A percentile compares a stretch with the other conserved stretches of the same genome.
These are phyloP conservation scores for Fusarium chlamydosporum DNA, from an alignment of 2,329 filamentous ascomycete genomes.

Conservation along the genomic window DNA sequence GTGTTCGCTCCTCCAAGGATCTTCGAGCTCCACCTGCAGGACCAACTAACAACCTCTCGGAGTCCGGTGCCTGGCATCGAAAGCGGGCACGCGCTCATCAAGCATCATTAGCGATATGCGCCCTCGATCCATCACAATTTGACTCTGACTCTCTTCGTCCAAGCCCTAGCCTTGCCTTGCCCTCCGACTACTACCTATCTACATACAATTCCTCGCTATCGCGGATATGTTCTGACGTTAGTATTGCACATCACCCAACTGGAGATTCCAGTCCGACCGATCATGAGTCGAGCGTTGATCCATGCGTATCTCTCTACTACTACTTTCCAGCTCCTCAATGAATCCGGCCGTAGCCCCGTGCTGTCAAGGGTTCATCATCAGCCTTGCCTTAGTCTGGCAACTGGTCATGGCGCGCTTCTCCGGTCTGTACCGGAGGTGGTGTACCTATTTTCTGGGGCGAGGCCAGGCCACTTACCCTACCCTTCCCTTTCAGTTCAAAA, in stretches of 20 bases:
- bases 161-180: slow-evolving; percentile 11
- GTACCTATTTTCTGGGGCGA: slow-evolving; percentile 18
- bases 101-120: slow-evolving; percentile 32
- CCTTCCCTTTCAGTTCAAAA: neutral
- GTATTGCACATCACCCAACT: neutral
- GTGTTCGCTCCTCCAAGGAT: slow-evolving; percentile 13
- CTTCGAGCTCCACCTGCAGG: slow-evolving; percentile 27
- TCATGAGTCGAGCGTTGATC: slow-evolving; percentile 20
- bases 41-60: slow-evolving; percentile 34
- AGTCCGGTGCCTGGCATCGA: slow-evolving; percentile 44
- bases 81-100: slow-evolving; percentile 40
- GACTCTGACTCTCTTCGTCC: slow-evolving; percentile 20
- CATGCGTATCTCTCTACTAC: slow-evolving; percentile 19
- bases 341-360: slow-evolving; percentile 9
- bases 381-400: slow-evolving; percentile 38
- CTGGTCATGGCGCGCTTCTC: slow-evolving; percentile 32
- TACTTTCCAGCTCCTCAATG: slow-evolving; percentile 1
- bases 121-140: slow-evolving; percentile 44
- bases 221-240: slow-evolving; percentile 7
- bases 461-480: slow-evolving; percentile 26
- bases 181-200: slow-evolving; percentile 5
- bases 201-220: slow-evolving; percentile 8
- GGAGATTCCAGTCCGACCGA: neutral
- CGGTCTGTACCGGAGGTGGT: slow-evolving; percentile 33
- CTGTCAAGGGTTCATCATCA: slow-evolving; percentile 26